Evolutionary conservation across 345 rosid species (phyloP), one percentile per base, ranked within the genome.

Genomic region (Conringia planisiliqua): DNA sequence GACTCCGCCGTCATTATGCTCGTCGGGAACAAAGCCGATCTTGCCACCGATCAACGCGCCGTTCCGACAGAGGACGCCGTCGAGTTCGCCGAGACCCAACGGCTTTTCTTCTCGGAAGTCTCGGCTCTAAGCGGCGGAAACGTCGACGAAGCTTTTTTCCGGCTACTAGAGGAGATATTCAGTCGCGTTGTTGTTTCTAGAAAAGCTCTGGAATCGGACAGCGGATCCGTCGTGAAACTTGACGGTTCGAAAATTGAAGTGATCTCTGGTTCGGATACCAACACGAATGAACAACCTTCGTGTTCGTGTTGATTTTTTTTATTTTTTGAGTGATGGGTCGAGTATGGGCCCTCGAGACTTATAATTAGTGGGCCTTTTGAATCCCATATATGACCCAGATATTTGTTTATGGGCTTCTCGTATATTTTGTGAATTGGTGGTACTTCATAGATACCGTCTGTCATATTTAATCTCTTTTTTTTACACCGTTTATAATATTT

Each of bases 11-110:
- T 86, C 42, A 91, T 91, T 36, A 89, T 80, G 79, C 84, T 89
- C 58, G 87, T 91, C 0, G 97, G 96, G 1, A 91, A 91, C 84
- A 89, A 91, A 73, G 87, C 87, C 14, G 97, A 91, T 76, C 92
- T 88, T 0, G 75, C 81, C 61, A 76, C 56, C 52, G 88, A 89
- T 78, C 62, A 32, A 29, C 83, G 97, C n/a, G 96, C 82, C 1
- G 91, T 91, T 13, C 79, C 93, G 3, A 82, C 84, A 1, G 93
- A 88, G 36, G 89, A 89, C 47, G 96, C 97, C 0, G 82, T 89
- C 52, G 97, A 88, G 75, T 86, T 91, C 42, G 97, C 97, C 1
- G 88, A 88, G 81, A 89, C 86, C 0, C 96, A 91, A 57, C 82
- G 88, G 57, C 84, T 91, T 0, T 89, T 84, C 57, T 89, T 89